These are phyloP conservation scores for Excoecaria agallocha DNA, from an alignment of 345 rosid genomes.

Conservation along the genomic window DNA sequence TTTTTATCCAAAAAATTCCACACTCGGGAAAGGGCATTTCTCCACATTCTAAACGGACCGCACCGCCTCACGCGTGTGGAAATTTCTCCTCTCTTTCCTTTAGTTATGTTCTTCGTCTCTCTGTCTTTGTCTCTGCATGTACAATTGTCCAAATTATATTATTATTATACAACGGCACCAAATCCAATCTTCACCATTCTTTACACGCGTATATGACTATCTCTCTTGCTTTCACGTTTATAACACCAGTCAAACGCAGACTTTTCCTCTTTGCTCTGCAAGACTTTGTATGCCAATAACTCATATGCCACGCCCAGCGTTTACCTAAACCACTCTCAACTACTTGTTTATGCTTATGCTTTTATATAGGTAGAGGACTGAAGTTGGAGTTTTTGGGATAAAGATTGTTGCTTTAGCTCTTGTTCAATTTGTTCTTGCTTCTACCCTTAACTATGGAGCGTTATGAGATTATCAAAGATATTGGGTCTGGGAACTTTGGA, in stretches of 20 bases:
- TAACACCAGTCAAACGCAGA: not conserved
- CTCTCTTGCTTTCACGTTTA: not conserved
- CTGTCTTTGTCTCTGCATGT: too few relatives aligned
- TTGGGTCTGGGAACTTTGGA: slow-evolving; percentile 90
- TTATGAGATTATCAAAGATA: slow-evolving; percentile 71
- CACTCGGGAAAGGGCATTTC: too few relatives aligned
- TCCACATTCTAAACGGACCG: too few relatives aligned
- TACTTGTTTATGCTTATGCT: not conserved
- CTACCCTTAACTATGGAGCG: slow-evolving; percentile 50
- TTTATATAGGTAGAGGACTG: too few relatives aligned
- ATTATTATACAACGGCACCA: not conserved
- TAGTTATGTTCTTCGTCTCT: too few relatives aligned
- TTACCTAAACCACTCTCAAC: not conserved
- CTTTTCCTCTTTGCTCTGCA: not conserved
- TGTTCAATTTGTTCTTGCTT: not conserved
- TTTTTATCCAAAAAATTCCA: too few relatives aligned
- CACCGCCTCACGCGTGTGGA: too few relatives aligned
- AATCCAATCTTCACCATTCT: slow-evolving; percentile 7
- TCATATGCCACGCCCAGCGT: not conserved
- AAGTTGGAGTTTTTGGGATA: too few relatives aligned
- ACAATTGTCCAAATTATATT: too few relatives aligned
- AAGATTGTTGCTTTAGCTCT: too few relatives aligned
- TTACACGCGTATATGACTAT: not conserved
- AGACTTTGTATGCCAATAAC: not conserved
- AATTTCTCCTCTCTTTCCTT: too few relatives aligned